phyloP scores from a whole-genome alignment of 306 rosid genomes.

The Ochetophila trinervis region DNA sequence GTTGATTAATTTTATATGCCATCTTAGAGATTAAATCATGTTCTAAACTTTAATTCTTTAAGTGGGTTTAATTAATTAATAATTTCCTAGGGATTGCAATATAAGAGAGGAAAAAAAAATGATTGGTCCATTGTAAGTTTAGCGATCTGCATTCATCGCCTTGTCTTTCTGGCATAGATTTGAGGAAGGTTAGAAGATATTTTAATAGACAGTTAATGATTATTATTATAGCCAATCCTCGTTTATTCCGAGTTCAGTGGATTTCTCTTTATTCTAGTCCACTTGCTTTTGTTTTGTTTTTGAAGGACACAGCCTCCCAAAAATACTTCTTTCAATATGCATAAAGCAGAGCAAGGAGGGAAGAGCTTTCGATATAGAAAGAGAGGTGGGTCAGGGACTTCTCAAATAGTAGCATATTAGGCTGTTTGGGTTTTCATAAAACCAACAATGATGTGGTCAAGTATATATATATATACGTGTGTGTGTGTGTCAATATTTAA shows the following conservation, averaged over 20 bases:
- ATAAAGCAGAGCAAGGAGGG: constrained; percentile 23
- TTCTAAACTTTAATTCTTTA: not conserved
- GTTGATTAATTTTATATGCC: not conserved
- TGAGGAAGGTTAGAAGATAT: not conserved
- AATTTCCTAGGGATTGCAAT: not conserved
- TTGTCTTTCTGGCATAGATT: not conserved
- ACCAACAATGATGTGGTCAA: constrained; percentile 29
- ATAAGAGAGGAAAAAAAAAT: not conserved
- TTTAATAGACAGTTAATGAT: too few relatives aligned
- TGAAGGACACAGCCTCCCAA: constrained; percentile 32
- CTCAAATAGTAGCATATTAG: constrained; percentile 23
- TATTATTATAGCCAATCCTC: not conserved
- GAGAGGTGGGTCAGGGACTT: constrained; percentile 15
- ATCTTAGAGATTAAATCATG: not conserved
- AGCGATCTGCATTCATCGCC: not conserved
- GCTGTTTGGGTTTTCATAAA: constrained; percentile 32
- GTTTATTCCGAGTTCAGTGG: constrained; percentile 16
- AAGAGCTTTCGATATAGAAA: not conserved
- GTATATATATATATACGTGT: not conserved
- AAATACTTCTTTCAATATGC: constrained; percentile 17
- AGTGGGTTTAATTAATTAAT: too few relatives aligned
- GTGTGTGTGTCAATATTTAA: too few relatives aligned
- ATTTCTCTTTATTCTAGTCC: constrained; percentile 20
- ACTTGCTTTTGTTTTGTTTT: constrained; percentile 27
- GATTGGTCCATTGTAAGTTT: not conserved